Evolutionary conservation across 2,329 filamentous ascomycete genomes (phyloP).

Genomic region (Didymella sp.): DNA sequence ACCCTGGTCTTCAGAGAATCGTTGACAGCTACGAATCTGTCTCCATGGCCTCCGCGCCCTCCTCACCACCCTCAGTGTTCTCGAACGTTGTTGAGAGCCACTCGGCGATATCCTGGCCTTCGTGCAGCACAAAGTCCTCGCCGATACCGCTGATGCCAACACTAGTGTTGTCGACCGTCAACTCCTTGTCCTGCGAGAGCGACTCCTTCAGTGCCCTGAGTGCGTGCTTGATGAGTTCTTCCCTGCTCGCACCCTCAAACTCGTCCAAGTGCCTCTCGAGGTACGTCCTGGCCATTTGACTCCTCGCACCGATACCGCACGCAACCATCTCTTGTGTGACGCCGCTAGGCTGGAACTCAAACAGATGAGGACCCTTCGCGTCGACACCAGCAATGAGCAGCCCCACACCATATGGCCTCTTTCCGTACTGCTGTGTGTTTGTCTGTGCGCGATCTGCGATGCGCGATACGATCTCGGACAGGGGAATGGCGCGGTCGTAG

Average conservation of each 20-base stretch:
- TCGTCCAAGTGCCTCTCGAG: slow-evolving; percentile 88
- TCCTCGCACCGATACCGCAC: slow-evolving; percentile 93
- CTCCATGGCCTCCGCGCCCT: slow-evolving; percentile 60
- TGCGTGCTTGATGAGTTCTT: slow-evolving; percentile 90
- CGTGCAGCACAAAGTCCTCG: slow-evolving; percentile 88
- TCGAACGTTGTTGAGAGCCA: slow-evolving; percentile 77
- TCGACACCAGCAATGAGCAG: slow-evolving; percentile 93
- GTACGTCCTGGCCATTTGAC: slow-evolving; percentile 97
- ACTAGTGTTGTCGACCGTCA: slow-evolving; percentile 96
- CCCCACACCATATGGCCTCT: slow-evolving; percentile 94
- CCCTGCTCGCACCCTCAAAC: slow-evolving; percentile 77
- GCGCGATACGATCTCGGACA: slow-evolving; percentile 86
- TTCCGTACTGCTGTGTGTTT: slow-evolving; percentile 97
- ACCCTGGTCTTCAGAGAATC: not conserved
- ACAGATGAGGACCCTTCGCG: slow-evolving; percentile 91
- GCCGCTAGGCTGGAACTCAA: slow-evolving; percentile 96
- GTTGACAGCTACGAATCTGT: slow-evolving; percentile 53
- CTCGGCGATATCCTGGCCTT: slow-evolving; percentile 83
- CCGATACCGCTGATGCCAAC: slow-evolving; percentile 80
- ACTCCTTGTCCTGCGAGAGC: slow-evolving; percentile 93
- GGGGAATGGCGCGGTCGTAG: slow-evolving; percentile 90
- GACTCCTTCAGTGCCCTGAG: slow-evolving; percentile 93
- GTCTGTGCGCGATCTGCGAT: slow-evolving; percentile 97
- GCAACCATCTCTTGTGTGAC: slow-evolving; percentile 98
- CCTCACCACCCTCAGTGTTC: slow-evolving; percentile 52